Evolutionary conservation across 257 asterid genomes (phyloP).

Genomic region (Euphrasia confusa): DNA sequence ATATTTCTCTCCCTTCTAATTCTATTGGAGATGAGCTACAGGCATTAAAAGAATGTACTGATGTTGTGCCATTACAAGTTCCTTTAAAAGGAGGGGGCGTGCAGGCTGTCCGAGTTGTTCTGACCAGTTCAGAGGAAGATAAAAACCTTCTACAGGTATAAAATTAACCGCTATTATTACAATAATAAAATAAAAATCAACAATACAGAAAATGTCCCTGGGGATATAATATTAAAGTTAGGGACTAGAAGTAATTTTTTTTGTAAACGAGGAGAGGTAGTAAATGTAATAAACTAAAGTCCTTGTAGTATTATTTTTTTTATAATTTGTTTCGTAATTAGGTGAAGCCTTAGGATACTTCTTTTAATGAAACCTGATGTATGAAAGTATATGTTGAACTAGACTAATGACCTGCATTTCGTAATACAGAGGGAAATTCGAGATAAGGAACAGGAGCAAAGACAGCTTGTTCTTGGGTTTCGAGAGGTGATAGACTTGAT

Average conservation of each 20-base stretch:
- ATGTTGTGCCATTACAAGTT: slow-evolving; percentile 54
- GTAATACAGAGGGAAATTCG: slow-evolving; percentile 59
- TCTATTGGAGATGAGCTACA: slow-evolving; percentile 36
- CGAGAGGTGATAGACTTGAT: slow-evolving; percentile 86
- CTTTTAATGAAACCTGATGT: neutral
- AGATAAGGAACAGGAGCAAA: slow-evolving; percentile 53
- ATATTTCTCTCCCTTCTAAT: slow-evolving; percentile 22
- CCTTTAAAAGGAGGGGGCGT: slow-evolving; percentile 53
- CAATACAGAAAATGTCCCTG: neutral
- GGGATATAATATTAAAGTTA: neutral
- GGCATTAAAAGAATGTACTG: slow-evolving; percentile 50
- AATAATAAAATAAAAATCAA: too few relatives aligned
- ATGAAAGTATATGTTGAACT: slow-evolving; percentile 14
- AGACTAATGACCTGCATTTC: slow-evolving; percentile 20
- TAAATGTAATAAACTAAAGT: neutral
- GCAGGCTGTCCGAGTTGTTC: slow-evolving; percentile 62
- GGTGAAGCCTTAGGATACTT: neutral
- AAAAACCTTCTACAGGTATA: slow-evolving; percentile 60
- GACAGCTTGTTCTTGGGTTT: slow-evolving; percentile 58
- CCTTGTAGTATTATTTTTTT: neutral
- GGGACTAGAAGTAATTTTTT: neutral
- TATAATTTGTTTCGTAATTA: too few relatives aligned
- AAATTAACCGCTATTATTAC: neutral
- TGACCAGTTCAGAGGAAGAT: slow-evolving; percentile 77
- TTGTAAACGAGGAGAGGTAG: neutral